Conservation (phyloP, 441 rosid species). For the Pelargonium australe region DNA sequence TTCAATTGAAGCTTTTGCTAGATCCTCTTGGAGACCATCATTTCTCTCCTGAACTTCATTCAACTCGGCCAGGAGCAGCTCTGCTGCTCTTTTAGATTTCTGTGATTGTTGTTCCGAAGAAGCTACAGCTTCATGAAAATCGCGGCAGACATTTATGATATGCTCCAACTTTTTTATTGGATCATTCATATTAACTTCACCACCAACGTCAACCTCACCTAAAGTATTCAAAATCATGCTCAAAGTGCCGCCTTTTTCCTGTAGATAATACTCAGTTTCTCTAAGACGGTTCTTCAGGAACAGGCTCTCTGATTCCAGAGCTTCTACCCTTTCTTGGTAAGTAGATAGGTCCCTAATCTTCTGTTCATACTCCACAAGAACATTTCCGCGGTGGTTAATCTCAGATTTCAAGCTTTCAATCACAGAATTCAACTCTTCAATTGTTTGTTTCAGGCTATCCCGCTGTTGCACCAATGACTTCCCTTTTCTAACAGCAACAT, state of each 20-base stretch:
- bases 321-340: slow-evolving; percentile 45
- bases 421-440: slow-evolving; percentile 65
- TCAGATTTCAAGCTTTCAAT: slow-evolving; percentile 63
- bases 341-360: slow-evolving; percentile 53
- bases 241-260: slow-evolving; percentile 58
- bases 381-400: slow-evolving; percentile 48
- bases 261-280: slow-evolving; percentile 56
- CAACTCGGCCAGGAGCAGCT: slow-evolving; percentile 87
- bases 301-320: slow-evolving; percentile 61
- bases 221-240: slow-evolving; percentile 41
- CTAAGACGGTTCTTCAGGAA: slow-evolving; percentile 52
- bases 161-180: slow-evolving; percentile 65
- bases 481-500: slow-evolving; percentile 96
- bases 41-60: slow-evolving; percentile 99
- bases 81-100: slow-evolving; percentile 88
- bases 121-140: slow-evolving; percentile 53
- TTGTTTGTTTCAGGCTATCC: slow-evolving; percentile 73
- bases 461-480: slow-evolving; percentile 91
- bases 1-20: slow-evolving; percentile 46
- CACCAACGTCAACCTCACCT: slow-evolving; percentile 55
- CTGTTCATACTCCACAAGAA: slow-evolving; percentile 50
- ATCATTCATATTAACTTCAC: slow-evolving; percentile 40
- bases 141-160: slow-evolving; percentile 44
- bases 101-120: slow-evolving; percentile 67
- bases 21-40: slow-evolving; percentile 82